Conservation (phyloP, 2,329 filamentous ascomycete species). For the Scleromitrula shiraiana region DNA sequence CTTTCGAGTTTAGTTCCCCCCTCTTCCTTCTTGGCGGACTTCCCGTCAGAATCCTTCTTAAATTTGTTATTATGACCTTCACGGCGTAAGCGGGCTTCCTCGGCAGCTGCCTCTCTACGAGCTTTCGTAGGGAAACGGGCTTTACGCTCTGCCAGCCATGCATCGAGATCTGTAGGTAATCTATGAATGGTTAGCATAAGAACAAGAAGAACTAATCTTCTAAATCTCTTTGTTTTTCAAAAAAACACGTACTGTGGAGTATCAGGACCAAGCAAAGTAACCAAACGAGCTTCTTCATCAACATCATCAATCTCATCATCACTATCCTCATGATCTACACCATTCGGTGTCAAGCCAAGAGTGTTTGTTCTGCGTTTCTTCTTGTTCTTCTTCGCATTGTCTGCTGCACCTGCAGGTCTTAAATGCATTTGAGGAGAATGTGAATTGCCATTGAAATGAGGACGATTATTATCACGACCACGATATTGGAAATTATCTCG, state of each 20-base stretch:
- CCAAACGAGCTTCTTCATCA: conserved; percentile 48
- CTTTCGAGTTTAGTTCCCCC: conserved; percentile 42
- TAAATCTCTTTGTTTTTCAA: conserved; percentile 10
- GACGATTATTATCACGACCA: conserved; percentile 29
- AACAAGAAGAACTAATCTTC: conserved; percentile 26
- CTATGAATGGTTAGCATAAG: conserved; percentile 25
- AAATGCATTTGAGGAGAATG: conserved; percentile 9
- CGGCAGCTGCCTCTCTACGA: conserved; percentile 56
- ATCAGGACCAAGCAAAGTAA: conserved; percentile 31
- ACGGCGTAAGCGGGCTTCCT: conserved; percentile 33
- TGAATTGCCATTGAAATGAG: conserved; percentile 15
- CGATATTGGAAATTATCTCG: conserved; percentile 35
- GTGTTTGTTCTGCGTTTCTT: conserved; percentile 68
- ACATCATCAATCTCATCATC: conserved; percentile 57
- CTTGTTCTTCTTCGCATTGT: conserved; percentile 45
- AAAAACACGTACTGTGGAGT: conserved; percentile 30
- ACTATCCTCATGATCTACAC: conserved; percentile 45
- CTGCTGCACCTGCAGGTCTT: conserved; percentile 24
- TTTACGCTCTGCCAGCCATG: conserved; percentile 74
- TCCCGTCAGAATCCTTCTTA: conserved; percentile 31
- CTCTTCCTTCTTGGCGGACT: conserved; percentile 41
- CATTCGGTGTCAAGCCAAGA: conserved; percentile 57
- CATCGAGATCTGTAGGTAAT: conserved; percentile 57
- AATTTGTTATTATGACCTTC: conserved; percentile 19
- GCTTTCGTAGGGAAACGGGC: conserved; percentile 73